Evolutionary conservation across 257 asterid genomes (phyloP), one percentile per base, ranked within the genome.

Genomic region (Petrea volubilis): DNA sequence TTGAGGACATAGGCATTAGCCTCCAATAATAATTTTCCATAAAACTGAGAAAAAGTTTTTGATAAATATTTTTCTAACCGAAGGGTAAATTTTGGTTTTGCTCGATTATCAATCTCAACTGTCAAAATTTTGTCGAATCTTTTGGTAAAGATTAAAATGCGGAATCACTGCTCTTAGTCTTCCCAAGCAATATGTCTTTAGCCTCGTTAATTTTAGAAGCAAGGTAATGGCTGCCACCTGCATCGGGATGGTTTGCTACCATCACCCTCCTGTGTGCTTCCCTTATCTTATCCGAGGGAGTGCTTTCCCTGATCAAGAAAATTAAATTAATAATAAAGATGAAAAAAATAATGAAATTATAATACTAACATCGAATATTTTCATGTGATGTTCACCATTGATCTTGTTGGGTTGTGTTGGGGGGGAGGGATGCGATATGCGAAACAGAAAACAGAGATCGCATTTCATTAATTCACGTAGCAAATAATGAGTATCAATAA

Each of bases 201-300:
- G 98, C 96, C 79, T 90, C 96, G 7, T 90, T 93, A 7, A 88
- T 85, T 80, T 93, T 93, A 14, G 98, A 93, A 64, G 98, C 97
- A 65, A 90, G 89, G 80, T 90, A 90, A 71, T 88, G 97, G 80
- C 97, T 93, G 41, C 98, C 98, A 44, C 97, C 98, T 38, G 97
- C 98, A 79, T 93, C 96, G 0, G 98, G 98, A 75, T 93, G 98
- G 74, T 93, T 90, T 46, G 97, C 97, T 49, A 93, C 91, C 98
- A 93, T 93, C 74, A 93, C 95, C 65, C 87, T 79, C 77, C 98
- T 77, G 79, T 90, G 98, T 7, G 98, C 98, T 83, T 93, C 98
- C 91, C 81, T 90, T 56, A 88, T 72, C 82, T 93, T 88, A 31
- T 93, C 97, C 7, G 71, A 56, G 1, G 91, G 86, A 27, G 83